Evolutionary conservation across 495 filamentous ascomycete species (phyloP), one percentile per base, ranked within the genome.

Genomic region (Tetracladium setigerum): DNA sequence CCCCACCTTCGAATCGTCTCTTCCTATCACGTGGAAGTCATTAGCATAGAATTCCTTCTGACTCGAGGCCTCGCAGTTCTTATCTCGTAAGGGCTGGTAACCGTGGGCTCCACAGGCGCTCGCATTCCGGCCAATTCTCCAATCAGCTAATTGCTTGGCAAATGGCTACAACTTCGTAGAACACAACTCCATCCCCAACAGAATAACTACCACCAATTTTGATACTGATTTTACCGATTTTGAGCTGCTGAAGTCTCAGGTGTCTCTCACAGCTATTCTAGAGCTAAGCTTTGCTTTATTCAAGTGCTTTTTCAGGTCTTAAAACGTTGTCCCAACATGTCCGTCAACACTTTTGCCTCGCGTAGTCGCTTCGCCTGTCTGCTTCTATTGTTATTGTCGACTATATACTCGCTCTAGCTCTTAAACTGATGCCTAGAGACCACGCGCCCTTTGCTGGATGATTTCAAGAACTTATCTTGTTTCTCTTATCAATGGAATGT

Each of bases 101-200:
- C n/a, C n/a, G n/a, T n/a, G n/a, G n/a, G 52, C 41, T 43, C 52
- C 52, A 47, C 52, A 35, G 22, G 42, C 52, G 53, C 37, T 22
- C 4, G 36, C 22, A 41, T 56, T 56, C 53, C 53, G 53, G 53
- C 53, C 53, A 56, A 52, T 34, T 32, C 10, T 14, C 53, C 53
- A 56, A 56, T 56, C 31, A 49, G 24, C 7, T 3, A 27, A 3
- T 27, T 27, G 22, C 22, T 27, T 27, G 32, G 27, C 10, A 17
- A 22, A 37, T 49, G 53, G 48, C 37, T 47, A 52, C 35, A 44
- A 17, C 48, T 48, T 42, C 41, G 27, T 12, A 18, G 27, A 8
- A 12, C 3, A 24, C 16, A 11, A 41, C 19, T 13, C 37, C 18
- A 13, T 18, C 16, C 27, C 22, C 43, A 51, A 47, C 36, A 48